phyloP scores from a whole-genome alignment of 2,329 filamentous ascomycete genomes.

The Cyclaneusma minus region DNA sequence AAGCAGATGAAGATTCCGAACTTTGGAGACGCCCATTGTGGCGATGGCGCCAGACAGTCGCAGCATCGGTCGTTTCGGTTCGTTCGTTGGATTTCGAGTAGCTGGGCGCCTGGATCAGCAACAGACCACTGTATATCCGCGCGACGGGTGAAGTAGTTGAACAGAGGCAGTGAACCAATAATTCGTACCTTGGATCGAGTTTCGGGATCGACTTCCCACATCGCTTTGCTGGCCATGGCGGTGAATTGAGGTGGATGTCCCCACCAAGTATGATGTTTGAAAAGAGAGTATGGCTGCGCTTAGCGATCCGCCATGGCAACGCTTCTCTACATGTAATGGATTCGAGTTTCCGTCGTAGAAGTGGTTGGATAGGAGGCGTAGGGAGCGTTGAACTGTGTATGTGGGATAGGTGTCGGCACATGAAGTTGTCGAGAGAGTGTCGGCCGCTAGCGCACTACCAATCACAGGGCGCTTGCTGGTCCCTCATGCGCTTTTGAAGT shows the following conservation, averaged over 20 bases:
- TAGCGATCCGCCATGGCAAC: too few relatives aligned
- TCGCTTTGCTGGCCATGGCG: slow-evolving; percentile 50
- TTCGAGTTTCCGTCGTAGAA: too few relatives aligned
- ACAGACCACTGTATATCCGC: slow-evolving; percentile 1
- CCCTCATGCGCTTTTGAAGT: too few relatives aligned
- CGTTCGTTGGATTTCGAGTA: slow-evolving; percentile 80
- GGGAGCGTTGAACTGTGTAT: too few relatives aligned
- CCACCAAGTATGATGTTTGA: slow-evolving; percentile 6
- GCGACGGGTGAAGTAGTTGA: background rate
- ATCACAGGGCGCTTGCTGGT: too few relatives aligned
- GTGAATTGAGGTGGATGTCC: background rate
- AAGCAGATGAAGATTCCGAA: slow-evolving; percentile 99
- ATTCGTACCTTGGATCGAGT: slow-evolving; percentile 72
- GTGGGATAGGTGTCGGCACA: too few relatives aligned
- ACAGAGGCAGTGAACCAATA: slow-evolving; percentile 2
- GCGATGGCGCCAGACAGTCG: slow-evolving; percentile 88
- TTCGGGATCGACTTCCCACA: slow-evolving; percentile 99
- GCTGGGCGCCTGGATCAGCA: slow-evolving; percentile 31
- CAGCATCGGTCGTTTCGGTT: slow-evolving; percentile 82
- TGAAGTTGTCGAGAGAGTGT: too few relatives aligned
- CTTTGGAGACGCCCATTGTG: slow-evolving; percentile 96
- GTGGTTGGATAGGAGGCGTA: too few relatives aligned
- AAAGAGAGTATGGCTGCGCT: slow-evolving; percentile 1
- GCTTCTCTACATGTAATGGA: too few relatives aligned
- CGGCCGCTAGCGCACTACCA: too few relatives aligned